Evolutionary conservation across 1,284 basidiomycete species (phyloP).

Genomic region (Lignosus rhinocerotis): DNA sequence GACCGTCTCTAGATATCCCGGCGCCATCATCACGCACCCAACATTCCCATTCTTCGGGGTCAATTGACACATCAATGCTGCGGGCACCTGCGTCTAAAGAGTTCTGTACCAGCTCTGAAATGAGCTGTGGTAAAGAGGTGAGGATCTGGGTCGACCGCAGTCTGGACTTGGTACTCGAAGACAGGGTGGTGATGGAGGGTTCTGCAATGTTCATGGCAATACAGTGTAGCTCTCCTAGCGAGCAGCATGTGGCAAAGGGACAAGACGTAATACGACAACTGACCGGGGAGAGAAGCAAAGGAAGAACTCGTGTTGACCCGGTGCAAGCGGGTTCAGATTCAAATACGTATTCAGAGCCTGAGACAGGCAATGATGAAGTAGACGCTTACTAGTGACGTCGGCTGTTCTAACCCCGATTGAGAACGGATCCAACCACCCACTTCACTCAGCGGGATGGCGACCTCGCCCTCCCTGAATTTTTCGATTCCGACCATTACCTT

Average conservation of each 20-base stretch:
- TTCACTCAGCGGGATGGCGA: neutral
- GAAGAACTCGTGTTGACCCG: neutral
- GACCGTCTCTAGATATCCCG: conserved; percentile 66
- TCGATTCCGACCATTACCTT: neutral
- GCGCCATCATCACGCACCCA: conserved; percentile 83
- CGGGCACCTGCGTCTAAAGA: conserved; percentile 70
- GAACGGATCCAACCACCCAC: neutral
- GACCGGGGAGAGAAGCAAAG: neutral
- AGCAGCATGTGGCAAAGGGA: neutral
- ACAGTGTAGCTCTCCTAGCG: too few relatives aligned
- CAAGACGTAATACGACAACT: neutral
- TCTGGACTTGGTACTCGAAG: conserved; percentile 55
- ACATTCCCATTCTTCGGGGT: conserved; percentile 72
- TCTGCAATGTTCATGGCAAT: neutral
- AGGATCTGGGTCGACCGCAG: conserved; percentile 83
- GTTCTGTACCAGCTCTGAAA: conserved; percentile 86
- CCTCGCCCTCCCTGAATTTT: neutral
- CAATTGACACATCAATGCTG: conserved; percentile 63
- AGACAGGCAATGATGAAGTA: neutral
- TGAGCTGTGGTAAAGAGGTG: conserved; percentile 74
- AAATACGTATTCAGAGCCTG: neutral
- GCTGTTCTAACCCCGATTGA: neutral
- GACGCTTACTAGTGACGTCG: neutral
- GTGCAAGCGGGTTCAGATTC: neutral
- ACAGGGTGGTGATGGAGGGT: conserved; percentile 34